phyloP scores from a whole-genome alignment of 345 rosid genomes.

The Gossypium sturtianum region DNA sequence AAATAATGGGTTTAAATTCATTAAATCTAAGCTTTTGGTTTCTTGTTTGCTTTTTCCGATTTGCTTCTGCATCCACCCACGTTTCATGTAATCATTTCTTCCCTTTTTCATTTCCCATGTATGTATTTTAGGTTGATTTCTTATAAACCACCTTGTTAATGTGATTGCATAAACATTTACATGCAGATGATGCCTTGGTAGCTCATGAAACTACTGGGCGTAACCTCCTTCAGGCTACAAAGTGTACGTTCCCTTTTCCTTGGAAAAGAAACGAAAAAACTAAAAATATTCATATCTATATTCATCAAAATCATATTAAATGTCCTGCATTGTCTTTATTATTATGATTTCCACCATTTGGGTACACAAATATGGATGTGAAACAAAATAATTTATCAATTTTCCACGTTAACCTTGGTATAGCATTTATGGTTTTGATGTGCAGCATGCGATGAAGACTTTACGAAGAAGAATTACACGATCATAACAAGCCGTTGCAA shows the following conservation, averaged over 20 bases:
- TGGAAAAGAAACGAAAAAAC: background rate
- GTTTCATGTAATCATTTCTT: conserved; percentile 32
- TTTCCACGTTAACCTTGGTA: too few species aligned
- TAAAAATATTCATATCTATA: background rate
- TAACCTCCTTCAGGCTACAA: conserved; percentile 62
- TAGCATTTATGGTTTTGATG: too few species aligned
- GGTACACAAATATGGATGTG: too few species aligned
- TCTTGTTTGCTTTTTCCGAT: conserved; percentile 24
- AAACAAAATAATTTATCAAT: too few species aligned
- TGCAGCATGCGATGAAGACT: conserved; percentile 53
- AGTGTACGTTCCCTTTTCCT: conserved; percentile 25
- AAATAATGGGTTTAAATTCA: conserved; percentile 21
- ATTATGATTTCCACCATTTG: background rate
- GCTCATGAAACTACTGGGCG: conserved; percentile 39
- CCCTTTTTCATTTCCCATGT: background rate
- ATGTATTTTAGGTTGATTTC: background rate
- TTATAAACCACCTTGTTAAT: too few species aligned
- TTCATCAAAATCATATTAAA: background rate
- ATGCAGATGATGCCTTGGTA: conserved; percentile 45
- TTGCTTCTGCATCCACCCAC: conserved; percentile 27
- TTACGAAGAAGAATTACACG: conserved; percentile 57
- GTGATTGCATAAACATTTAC: background rate
- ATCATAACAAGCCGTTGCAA: conserved; percentile 61
- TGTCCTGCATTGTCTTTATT: background rate
- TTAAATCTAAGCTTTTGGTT: conserved; percentile 16